Base-by-base conservation (phyloP, 2,329 filamentous ascomycete genomes). In the Cordyceps javanica region DNA sequence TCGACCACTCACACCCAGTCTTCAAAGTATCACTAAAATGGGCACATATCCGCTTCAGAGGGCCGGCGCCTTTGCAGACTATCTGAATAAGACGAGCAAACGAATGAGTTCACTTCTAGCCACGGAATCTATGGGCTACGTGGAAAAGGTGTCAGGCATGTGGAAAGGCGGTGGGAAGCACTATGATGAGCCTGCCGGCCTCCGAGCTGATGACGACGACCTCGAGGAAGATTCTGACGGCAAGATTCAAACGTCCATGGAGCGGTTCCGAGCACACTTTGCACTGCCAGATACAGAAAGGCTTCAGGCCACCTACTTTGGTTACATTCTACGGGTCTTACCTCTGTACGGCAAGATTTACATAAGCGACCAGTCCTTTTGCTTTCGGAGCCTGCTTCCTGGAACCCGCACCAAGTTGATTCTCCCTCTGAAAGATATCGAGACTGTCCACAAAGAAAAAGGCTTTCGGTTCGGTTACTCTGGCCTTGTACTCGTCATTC, bases 311-410 rank as follows among this genome's bases (percentile, higher is more conserved):
- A 90, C 91, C 1, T 97, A 94, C 72, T 97, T 91, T 71, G 91
- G 90, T n/a, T 90, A 89, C 68, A 79, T 97, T n/a, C 85, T 95
- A 64, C 86, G 92, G 3, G 90, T 96, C 0, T 73, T 97, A 30
- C 94, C 94, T 3, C 79, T 97, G 2, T 97, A 97, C 66, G 94
- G 94, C 65, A 99, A 97, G 73, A 89, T 97, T 34, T 99, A 99
- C 72, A 87, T 97, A 63, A 92, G 94, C 68, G 86, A 91, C 63
- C 83, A 84, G 23, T 88, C 87, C 59, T 90, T 97, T 62, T 99
- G 94, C 74, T 99, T 96, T 73, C 88, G 94, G 58, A 97, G 92
- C 68, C 76, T 97, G 54, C 77, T 97, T 36, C 91, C 90, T 1
- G 92, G 91, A 1, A 96, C 91, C 3, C 85, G 91, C 57, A 97